A percentile compares a stretch with the other conserved stretches of the same genome.
Conservation (phyloP, 2,329 filamentous ascomycete genomes). For the Talaromyces piceae region DNA sequence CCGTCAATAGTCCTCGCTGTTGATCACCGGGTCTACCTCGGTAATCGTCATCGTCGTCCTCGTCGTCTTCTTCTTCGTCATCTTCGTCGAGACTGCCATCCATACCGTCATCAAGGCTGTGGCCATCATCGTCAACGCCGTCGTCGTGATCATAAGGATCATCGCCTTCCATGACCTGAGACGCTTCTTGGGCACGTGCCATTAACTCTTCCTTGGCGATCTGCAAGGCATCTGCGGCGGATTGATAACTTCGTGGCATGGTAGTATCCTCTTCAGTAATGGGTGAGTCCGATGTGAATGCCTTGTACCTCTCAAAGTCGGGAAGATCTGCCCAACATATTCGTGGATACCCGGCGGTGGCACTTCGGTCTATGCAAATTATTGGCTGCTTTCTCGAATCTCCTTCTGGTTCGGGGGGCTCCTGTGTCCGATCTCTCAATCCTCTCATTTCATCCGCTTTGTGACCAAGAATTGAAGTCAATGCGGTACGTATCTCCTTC, state of each 20-base stretch:
- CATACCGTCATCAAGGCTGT: constrained; percentile 35
- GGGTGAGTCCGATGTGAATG: constrained; percentile 30
- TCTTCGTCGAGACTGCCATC: constrained; percentile 36
- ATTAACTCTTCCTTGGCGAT: constrained; percentile 46
- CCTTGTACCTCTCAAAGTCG: constrained; percentile 35
- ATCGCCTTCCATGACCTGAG: constrained; percentile 33
- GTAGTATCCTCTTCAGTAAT: constrained; percentile 39
- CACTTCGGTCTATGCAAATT: constrained; percentile 34
- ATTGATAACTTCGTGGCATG: constrained; percentile 41
- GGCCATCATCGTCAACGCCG: constrained; percentile 33
- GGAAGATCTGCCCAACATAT: constrained; percentile 39
- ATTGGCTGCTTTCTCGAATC: constrained; percentile 34
- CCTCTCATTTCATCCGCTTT: constrained; percentile 40
- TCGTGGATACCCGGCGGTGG: constrained; percentile 32
- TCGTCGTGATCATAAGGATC: constrained; percentile 36
- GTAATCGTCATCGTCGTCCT: constrained; percentile 47
- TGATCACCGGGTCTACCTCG: constrained; percentile 45
- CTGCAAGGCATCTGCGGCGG: constrained; percentile 43
- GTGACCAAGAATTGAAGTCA: constrained; percentile 37
- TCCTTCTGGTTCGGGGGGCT: constrained; percentile 29
- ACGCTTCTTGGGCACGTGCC: constrained; percentile 41
- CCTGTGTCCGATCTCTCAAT: constrained; percentile 32
- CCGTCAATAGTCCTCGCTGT: constrained; percentile 73
- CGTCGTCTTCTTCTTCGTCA: constrained; percentile 40
- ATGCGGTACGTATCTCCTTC: constrained; percentile 37